Conservation (phyloP, 1,139 yeast genomes). For the Geotrichum cucujoidarum region DNA sequence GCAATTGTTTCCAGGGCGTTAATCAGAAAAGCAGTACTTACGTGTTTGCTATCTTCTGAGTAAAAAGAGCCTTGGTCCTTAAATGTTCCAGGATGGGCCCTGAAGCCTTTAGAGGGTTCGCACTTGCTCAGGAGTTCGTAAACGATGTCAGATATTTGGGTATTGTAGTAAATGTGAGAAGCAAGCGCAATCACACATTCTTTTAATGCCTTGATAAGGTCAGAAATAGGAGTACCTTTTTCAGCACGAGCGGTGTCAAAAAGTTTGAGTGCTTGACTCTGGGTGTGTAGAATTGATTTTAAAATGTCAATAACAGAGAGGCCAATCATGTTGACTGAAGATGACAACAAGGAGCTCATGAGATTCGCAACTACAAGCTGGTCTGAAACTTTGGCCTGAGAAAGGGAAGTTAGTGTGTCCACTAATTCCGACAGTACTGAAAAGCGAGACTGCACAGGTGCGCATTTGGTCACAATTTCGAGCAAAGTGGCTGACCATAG, state of each 20-base stretch:
- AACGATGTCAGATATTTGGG: conserved; percentile 73
- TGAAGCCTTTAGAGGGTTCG: conserved; percentile 1
- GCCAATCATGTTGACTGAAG: conserved; percentile 82
- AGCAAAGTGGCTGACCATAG: conserved; percentile 11
- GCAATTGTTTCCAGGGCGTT: conserved; percentile 10
- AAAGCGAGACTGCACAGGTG: conserved; percentile 85
- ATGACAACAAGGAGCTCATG: conserved; percentile 64
- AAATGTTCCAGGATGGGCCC: neutral
- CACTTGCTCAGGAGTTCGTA: conserved; percentile 40
- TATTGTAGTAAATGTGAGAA: conserved; percentile 69
- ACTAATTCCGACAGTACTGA: conserved; percentile 50
- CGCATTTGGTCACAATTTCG: conserved; percentile 45
- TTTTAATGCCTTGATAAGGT: conserved; percentile 29
- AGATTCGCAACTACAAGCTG: conserved; percentile 50
- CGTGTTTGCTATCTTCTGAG: too few relatives aligned
- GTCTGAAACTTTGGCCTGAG: conserved; percentile 34
- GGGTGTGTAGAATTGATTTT: conserved; percentile 59
- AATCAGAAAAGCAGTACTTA: neutral
- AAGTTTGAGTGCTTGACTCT: conserved; percentile 34
- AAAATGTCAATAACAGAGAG: conserved; percentile 80
- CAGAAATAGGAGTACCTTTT: conserved; percentile 6
- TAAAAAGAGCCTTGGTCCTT: neutral
- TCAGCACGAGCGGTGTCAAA: conserved; percentile 1
- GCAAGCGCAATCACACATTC: conserved; percentile 57
- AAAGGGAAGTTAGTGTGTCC: conserved; percentile 30